Conservation (phyloP, 176 grass and related monocot species). For the Lolium rigidum region DNA sequence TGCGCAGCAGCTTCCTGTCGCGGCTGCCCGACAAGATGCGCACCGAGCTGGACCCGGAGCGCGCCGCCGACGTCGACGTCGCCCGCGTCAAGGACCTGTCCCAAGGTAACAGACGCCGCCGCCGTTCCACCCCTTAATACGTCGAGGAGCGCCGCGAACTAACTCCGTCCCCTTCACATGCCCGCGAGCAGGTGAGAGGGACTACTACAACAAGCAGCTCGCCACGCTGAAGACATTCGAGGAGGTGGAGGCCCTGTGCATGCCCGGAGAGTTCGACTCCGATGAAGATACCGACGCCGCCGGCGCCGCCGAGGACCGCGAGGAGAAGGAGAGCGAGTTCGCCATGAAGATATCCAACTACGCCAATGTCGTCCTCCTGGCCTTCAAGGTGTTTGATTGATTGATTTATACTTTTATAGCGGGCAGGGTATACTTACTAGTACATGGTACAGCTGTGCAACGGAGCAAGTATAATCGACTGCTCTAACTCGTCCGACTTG, state of each 20-base stretch:
- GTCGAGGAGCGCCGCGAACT: neutral
- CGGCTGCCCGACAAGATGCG: conserved; percentile 84
- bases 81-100: conserved; percentile 69
- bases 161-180: neutral
- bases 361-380: conserved; percentile 70
- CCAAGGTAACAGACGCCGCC: conserved; percentile 41
- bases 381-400: conserved; percentile 65
- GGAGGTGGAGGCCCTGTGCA: conserved; percentile 62
- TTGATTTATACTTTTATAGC: neutral
- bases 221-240: conserved; percentile 69
- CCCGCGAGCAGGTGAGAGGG: conserved; percentile 56
- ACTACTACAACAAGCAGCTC: conserved; percentile 85
- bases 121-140: neutral
- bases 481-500: neutral
- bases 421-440: neutral
- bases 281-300: conserved; percentile 34
- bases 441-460: neutral
- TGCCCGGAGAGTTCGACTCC: conserved; percentile 54
- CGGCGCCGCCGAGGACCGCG: conserved; percentile 44
- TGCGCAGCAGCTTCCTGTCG: conserved; percentile 73
- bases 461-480: neutral
- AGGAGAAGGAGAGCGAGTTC: conserved; percentile 72
- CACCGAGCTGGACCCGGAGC: conserved; percentile 66
- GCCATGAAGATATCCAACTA: conserved; percentile 91
- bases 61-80: conserved; percentile 57